Evolutionary conservation across 495 filamentous ascomycete genomes (phyloP).

Genomic region (Penicillium flavigenum): DNA sequence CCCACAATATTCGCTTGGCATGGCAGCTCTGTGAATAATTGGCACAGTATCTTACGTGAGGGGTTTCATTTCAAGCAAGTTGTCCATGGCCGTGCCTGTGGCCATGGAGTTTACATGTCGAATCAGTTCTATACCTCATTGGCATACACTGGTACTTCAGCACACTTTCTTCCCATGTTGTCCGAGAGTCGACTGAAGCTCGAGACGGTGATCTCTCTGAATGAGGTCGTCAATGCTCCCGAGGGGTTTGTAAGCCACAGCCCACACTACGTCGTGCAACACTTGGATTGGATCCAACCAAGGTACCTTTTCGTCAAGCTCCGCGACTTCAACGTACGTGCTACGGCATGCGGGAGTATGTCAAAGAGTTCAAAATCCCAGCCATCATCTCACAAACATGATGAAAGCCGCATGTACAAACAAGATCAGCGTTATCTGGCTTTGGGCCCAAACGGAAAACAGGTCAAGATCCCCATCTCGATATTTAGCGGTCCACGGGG

Average conservation of each 20-base stretch:
- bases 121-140: slow-evolving; percentile 55
- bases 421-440: slow-evolving; percentile 57
- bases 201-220: slow-evolving; percentile 64
- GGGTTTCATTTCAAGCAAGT: slow-evolving; percentile 70
- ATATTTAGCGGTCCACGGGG: slow-evolving; percentile 44
- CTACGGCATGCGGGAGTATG: background rate
- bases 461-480: slow-evolving; percentile 51
- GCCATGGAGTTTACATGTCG: slow-evolving; percentile 82
- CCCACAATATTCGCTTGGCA: slow-evolving; percentile 85
- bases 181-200: slow-evolving; percentile 62
- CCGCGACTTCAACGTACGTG: background rate
- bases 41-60: slow-evolving; percentile 86
- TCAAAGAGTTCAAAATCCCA: background rate
- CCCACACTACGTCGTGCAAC: slow-evolving; percentile 70
- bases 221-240: slow-evolving; percentile 83
- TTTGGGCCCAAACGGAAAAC: slow-evolving; percentile 30
- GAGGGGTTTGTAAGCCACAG: slow-evolving; percentile 51
- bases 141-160: slow-evolving; percentile 45
- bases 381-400: background rate
- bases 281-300: slow-evolving; percentile 88
- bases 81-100: slow-evolving; percentile 66
- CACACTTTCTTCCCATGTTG: slow-evolving; percentile 47
- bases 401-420: slow-evolving; percentile 28
- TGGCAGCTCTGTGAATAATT: slow-evolving; percentile 74
- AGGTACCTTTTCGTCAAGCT: slow-evolving; percentile 76